Base-by-base conservation (phyloP, 176 grass and related monocot species). In the Carex myosuroides region DNA sequence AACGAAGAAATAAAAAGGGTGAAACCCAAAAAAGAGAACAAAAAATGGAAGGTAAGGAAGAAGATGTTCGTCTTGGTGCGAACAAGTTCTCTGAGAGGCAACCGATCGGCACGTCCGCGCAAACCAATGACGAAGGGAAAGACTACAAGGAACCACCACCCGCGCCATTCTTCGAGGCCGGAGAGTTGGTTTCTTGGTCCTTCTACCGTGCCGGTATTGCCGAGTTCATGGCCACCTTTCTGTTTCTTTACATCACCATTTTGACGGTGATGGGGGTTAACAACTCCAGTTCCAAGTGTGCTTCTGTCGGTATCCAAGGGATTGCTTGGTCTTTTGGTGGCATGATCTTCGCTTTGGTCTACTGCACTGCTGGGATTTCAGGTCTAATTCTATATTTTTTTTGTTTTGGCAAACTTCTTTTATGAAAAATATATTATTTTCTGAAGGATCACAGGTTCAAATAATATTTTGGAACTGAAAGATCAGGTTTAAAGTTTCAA, bases 181-280 rank as follows among this genome's bases (percentile, higher is more conserved):
- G 59, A 8, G 95, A 94, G 85, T 60, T 94, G n/a, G 46, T 24
- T 21, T 98, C 95, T 14, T 98, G 95, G 95, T 98, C 95, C 55
- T 93, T 97, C 57, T 97, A 93, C 86, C 86, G 95, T 5, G 95
- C 95, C 0, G 95, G 92, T 21, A 97, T 97, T 81, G 95, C 95
- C 13, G 92, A 97, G 89, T 94, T 97, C 90, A 32, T 93, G 4
- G 95, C 95, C 37, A 97, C 95, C 9, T 94, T 98, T 87, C 92
- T 98, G 0, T 94, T 98, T 86, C 89, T 98, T 9, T 98, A 94
- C 90, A 87, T 94, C 92, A 83, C 73, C 39, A 69, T 94, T 20
- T 86, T 98, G 2, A 94, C 95, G 13, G 92, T 94, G 12, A 91
- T 94, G 90, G 92, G 92, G 1, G 90, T 92, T 2, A 80, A 13